These are phyloP conservation scores for Lepidium campestre DNA, from an alignment of 441 rosid genomes.

Conservation along the genomic window DNA sequence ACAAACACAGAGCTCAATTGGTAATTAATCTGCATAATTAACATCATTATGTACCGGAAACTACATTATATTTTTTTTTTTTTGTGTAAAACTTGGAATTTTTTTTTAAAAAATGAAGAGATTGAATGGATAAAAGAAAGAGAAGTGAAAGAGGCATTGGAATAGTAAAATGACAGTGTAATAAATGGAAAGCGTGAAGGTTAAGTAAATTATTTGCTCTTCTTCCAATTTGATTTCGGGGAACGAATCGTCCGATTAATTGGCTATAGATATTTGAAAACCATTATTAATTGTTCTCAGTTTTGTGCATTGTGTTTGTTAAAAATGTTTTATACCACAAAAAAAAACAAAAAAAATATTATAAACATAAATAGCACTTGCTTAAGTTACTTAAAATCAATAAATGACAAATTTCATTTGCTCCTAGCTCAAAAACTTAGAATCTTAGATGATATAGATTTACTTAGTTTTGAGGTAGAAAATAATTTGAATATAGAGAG, in stretches of 20 bases:
- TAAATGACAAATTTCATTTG: neutral
- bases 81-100: neutral
- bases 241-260: slow-evolving; percentile 1
- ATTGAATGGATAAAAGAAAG: slow-evolving; percentile 12
- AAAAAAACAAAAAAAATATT: neutral
- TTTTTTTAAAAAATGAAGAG: neutral
- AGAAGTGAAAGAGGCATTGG: slow-evolving; percentile 23
- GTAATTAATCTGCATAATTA: too few species aligned
- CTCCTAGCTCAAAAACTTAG: neutral
- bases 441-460: too few species aligned
- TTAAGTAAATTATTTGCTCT: slow-evolving; percentile 31
- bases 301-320: neutral
- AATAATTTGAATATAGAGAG: neutral
- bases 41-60: too few species aligned
- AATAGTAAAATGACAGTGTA: slow-evolving; percentile 27
- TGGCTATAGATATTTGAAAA: neutral
- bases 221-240: slow-evolving; percentile 21
- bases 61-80: too few species aligned
- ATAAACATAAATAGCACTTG: neutral
- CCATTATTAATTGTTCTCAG: neutral
- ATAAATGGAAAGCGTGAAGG: slow-evolving; percentile 29
- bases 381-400: neutral
- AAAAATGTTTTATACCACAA: neutral
- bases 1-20: too few species aligned
- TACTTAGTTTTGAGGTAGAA: neutral